Evolutionary conservation across 1,284 basidiomycete genomes (phyloP).

Genomic region (Wallemia hederae): DNA sequence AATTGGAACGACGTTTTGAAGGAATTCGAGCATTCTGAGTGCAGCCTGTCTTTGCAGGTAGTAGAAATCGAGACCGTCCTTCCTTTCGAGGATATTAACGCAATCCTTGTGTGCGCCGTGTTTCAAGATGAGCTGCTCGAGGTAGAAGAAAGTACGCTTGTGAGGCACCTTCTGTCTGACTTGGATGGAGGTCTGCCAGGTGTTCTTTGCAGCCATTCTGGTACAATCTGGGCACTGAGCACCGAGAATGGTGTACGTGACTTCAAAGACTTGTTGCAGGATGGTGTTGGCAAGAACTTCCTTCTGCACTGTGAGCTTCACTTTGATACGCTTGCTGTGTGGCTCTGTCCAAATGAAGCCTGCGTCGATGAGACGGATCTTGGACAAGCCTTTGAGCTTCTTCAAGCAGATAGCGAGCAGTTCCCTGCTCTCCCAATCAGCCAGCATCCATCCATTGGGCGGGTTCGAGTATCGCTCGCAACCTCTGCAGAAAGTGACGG

Average conservation of each 20-base stretch:
- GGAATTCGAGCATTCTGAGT: constrained; percentile 90
- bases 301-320: constrained; percentile 93
- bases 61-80: constrained; percentile 90
- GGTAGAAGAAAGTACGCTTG: constrained; percentile 89
- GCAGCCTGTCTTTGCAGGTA: constrained; percentile 72
- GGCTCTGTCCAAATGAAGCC: constrained; percentile 99
- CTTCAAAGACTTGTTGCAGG: constrained; percentile 87
- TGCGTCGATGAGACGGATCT: constrained; percentile 84
- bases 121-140: constrained; percentile 92
- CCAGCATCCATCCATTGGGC: constrained; percentile 58
- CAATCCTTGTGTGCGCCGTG: constrained; percentile 93
- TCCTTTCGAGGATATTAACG: constrained; percentile 66
- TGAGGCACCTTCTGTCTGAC: constrained; percentile 92
- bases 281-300: constrained; percentile 88
- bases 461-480: constrained; percentile 89
- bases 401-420: constrained; percentile 37
- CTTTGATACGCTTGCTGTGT: constrained; percentile 69
- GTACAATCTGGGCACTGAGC: constrained; percentile 88
- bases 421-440: constrained; percentile 70
- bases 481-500: constrained; percentile 76
- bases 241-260: constrained; percentile 83
- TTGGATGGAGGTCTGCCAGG: constrained; percentile 90
- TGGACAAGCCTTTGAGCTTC: constrained; percentile 75
- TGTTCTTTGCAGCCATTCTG: constrained; percentile 85
- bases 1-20: constrained; percentile 59